Percentiles rank a stretch among this genome's conserved stretches.
phyloP scores from a whole-genome alignment of 176 grass and related monocot genomes.

The Aegilops speltoides region DNA sequence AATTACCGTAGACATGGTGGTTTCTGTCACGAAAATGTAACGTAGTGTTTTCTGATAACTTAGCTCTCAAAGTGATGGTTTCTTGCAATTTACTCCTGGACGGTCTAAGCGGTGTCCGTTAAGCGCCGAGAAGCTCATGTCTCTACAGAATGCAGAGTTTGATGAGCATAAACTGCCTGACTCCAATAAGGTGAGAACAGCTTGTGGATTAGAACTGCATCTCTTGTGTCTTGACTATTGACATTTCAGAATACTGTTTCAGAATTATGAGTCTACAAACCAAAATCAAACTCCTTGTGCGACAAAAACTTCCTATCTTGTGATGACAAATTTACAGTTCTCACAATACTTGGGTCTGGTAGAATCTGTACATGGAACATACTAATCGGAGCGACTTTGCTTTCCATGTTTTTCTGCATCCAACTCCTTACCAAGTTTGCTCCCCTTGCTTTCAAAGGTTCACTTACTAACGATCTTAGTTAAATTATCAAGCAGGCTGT shows the following conservation, averaged over 20 bases:
- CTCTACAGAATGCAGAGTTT: not conserved
- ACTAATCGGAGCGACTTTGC: not conserved
- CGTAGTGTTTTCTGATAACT: too few relatives aligned
- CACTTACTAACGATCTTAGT: not conserved
- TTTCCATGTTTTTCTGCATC: not conserved
- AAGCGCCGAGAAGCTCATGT: not conserved
- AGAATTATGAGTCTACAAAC: not conserved
- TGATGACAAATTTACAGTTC: too few relatives aligned
- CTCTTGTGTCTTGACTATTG: not conserved
- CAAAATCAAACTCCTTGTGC: not conserved
- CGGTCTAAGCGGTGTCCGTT: not conserved
- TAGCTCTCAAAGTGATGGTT: too few relatives aligned
- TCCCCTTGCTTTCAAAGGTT: not conserved
- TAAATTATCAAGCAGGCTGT: not conserved
- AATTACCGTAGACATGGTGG: too few relatives aligned
- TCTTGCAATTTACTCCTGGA: too few relatives aligned
- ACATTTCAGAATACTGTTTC: not conserved
- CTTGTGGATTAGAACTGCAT: not conserved
- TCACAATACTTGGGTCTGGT: not conserved
- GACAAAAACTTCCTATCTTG: too few relatives aligned
- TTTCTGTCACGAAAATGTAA: too few relatives aligned
- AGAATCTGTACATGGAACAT: not conserved
- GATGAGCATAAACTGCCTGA: not conserved
- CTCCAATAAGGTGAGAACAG: conserved; percentile 30
- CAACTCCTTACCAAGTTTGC: not conserved